Conservation (phyloP, 1,284 basidiomycete species). For the Boletellus deceptivus region DNA sequence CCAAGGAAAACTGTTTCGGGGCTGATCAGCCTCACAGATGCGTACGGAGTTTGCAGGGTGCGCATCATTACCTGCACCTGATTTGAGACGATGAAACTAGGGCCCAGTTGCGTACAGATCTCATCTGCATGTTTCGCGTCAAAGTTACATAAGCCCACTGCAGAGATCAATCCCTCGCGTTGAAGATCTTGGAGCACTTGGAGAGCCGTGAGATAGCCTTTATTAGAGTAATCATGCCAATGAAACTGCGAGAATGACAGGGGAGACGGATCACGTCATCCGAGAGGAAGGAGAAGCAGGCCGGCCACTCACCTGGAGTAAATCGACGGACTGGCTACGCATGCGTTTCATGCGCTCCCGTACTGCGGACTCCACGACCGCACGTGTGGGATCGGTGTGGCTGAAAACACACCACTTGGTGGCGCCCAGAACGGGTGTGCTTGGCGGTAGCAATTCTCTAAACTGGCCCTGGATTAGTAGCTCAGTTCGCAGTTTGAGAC, state of each 20-base stretch:
- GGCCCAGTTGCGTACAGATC: constrained; percentile 69
- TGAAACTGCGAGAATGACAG: constrained; percentile 53
- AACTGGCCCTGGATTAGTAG: constrained; percentile 60
- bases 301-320: constrained; percentile 56
- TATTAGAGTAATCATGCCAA: constrained; percentile 77
- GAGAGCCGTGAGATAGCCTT: constrained; percentile 63
- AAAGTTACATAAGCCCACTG: constrained; percentile 79
- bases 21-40: constrained; percentile 12
- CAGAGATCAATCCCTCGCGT: constrained; percentile 57
- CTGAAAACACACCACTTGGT: constrained; percentile 85
- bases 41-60: background rate
- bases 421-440: constrained; percentile 57
- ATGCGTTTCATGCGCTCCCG: constrained; percentile 63
- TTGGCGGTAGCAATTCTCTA: constrained; percentile 42
- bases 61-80: constrained; percentile 66
- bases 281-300: background rate
- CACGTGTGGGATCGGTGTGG: constrained; percentile 48
- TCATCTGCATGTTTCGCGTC: constrained; percentile 72
- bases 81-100: constrained; percentile 72
- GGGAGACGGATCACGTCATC: background rate
- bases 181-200: constrained; percentile 60
- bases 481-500: constrained; percentile 1
- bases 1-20: constrained; percentile 68
- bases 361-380: constrained; percentile 61
- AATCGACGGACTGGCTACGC: constrained; percentile 52